These are phyloP conservation scores for Phylloporus arenicola DNA, from an alignment of 768 basidiomycete genomes.

Conservation along the genomic window DNA sequence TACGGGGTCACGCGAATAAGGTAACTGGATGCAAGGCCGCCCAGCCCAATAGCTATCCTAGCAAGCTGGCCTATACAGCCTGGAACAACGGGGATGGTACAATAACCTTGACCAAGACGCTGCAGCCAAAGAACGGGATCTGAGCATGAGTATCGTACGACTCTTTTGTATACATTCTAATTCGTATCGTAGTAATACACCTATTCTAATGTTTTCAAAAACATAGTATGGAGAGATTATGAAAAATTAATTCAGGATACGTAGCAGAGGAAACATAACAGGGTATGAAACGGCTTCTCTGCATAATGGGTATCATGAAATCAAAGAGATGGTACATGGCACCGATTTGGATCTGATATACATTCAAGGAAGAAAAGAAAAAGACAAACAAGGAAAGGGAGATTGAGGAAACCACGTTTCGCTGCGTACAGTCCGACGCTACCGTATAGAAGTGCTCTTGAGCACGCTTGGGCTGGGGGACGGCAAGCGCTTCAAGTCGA, in stretches of 20 bases:
- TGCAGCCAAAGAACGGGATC: background rate
- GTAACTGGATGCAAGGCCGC: slow-evolving; percentile 1
- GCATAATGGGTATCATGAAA: slow-evolving; percentile 6
- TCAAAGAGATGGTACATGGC: slow-evolving; percentile 3
- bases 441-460: slow-evolving; percentile 6
- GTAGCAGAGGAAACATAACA: slow-evolving; percentile 4
- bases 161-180: background rate
- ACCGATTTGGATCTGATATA: background rate
- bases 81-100: slow-evolving; percentile 1
- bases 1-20: slow-evolving; percentile 6
- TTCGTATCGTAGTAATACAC: slow-evolving; percentile 13
- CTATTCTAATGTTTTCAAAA: slow-evolving; percentile 12
- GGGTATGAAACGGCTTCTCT: slow-evolving; percentile 1
- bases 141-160: background rate
- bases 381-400: background rate
- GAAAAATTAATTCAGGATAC: background rate
- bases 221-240: background rate
- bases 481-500: background rate
- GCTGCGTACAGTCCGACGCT: background rate
- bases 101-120: slow-evolving; percentile 18
- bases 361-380: background rate
- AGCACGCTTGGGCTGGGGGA: background rate
- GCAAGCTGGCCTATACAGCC: slow-evolving; percentile 10
- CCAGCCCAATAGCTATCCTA: slow-evolving; percentile 9
- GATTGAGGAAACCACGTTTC: background rate